Percentiles rank a stretch among this genome's conserved stretches.
Evolutionary conservation across 805 yeast species (phyloP).

Genomic region (Priceomyces carsonii): DNA sequence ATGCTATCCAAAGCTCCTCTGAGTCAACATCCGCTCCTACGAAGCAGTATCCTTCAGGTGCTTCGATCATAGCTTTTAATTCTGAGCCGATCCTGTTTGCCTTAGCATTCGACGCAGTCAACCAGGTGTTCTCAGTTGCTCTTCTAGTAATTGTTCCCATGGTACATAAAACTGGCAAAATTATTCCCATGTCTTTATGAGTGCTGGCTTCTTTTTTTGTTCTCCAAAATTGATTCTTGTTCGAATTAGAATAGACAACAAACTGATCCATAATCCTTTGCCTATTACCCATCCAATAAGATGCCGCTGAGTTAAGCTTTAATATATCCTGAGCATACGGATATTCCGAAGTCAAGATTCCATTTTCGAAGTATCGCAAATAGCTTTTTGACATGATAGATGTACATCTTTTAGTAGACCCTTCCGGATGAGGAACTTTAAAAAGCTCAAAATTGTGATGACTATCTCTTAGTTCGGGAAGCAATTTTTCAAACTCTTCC

Average conservation of each 20-base stretch:
- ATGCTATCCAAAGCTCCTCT: conserved; percentile 97
- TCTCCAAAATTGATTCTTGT: conserved; percentile 24
- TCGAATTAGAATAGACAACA: conserved; percentile 57
- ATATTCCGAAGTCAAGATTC: conserved; percentile 67
- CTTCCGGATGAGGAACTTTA: conserved; percentile 87
- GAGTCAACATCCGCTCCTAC: conserved; percentile 99
- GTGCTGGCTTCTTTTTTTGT: conserved; percentile 21
- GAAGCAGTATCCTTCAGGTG: conserved; percentile 86
- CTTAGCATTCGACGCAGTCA: conserved; percentile 95
- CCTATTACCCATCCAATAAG: conserved; percentile 93
- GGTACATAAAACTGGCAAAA: conserved; percentile 78
- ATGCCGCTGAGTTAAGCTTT: conserved; percentile 71
- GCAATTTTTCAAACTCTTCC: conserved; percentile 25
- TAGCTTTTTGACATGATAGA: conserved; percentile 77
- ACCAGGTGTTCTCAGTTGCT: conserved; percentile 97
- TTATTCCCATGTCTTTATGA: conserved; percentile 57
- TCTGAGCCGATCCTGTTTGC: conserved; percentile 87
- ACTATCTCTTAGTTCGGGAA: conserved; percentile 23
- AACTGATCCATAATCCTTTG: conserved; percentile 83
- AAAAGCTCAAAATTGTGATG: conserved; percentile 44
- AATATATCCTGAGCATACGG: conserved; percentile 76
- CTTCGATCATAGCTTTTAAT: conserved; percentile 78
- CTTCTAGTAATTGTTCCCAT: conserved; percentile 98
- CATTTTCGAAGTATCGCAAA: conserved; percentile 69
- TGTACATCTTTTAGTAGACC: conserved; percentile 71